These are phyloP conservation scores for Toxicodendron radicans DNA, from an alignment of 345 rosid species.

Conservation along the genomic window DNA sequence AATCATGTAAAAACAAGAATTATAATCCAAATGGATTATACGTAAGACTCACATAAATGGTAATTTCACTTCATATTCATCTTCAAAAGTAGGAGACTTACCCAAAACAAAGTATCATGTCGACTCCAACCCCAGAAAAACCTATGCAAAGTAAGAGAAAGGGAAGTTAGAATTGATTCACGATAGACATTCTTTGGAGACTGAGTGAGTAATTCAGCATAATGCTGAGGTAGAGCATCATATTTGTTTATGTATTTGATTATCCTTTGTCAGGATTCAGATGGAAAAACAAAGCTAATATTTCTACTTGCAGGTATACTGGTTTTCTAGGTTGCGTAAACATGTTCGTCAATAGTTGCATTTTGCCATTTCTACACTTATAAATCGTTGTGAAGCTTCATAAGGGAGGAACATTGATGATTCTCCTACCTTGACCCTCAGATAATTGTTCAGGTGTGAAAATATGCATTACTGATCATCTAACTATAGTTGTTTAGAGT, in stretches of 20 bases:
- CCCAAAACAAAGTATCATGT: no score
- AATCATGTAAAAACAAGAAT: no score
- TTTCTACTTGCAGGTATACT: conserved; percentile 28
- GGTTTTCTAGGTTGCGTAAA: conserved; percentile 22
- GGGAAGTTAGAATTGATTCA: background rate
- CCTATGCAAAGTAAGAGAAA: no score
- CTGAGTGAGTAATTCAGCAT: background rate
- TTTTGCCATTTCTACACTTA: background rate
- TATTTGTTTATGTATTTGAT: background rate
- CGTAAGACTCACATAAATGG: no score
- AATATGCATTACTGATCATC: no score
- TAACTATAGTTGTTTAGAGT: no score
- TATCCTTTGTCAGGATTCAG: background rate
- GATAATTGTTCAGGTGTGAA: background rate
- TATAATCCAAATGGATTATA: no score
- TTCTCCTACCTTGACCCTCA: background rate
- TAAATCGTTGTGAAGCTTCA: background rate
- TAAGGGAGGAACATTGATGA: background rate
- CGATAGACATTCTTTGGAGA: background rate
- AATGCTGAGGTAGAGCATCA: background rate
- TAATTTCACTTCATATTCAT: no score
- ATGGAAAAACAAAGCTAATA: background rate
- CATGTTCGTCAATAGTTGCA: background rate
- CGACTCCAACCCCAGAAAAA: no score
- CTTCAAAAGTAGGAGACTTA: no score